Conservation (phyloP, 139 green algal species). For the Haematococcus lacustris region DNA sequence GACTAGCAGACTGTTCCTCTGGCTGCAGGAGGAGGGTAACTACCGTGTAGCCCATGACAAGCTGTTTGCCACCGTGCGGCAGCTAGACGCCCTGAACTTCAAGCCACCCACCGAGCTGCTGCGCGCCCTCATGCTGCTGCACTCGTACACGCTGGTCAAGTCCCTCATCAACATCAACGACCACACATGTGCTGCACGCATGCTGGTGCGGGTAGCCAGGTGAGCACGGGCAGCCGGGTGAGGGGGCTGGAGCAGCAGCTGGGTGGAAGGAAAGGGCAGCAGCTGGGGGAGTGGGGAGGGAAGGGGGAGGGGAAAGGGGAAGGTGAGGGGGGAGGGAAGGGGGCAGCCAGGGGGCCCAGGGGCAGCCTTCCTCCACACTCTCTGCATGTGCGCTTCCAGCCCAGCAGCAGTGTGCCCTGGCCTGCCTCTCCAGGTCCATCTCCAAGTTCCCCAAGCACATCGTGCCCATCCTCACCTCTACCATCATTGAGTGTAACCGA, state of each 20-base stretch:
- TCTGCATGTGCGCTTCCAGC: too few species aligned
- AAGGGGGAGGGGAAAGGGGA: too few species aligned
- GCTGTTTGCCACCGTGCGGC: slow-evolving; percentile 50
- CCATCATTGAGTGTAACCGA: slow-evolving; percentile 78
- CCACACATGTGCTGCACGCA: slow-evolving; percentile 58
- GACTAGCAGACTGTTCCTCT: too few species aligned
- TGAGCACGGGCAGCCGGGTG: too few species aligned
- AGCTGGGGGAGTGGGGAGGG: too few species aligned
- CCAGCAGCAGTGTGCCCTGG: too few species aligned
- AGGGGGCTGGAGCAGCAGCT: too few species aligned
- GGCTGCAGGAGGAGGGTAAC: slow-evolving; percentile 73
- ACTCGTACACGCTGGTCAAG: slow-evolving; percentile 78
- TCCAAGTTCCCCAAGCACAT: slow-evolving; percentile 64
- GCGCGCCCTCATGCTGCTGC: slow-evolving; percentile 36
- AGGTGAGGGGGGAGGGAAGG: too few species aligned
- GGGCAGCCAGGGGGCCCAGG: too few species aligned
- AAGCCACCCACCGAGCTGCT: slow-evolving; percentile 42
- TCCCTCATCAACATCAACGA: slow-evolving; percentile 58
- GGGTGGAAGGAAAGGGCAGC: too few species aligned
- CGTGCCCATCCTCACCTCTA: slow-evolving; percentile 81
- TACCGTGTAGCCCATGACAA: slow-evolving; percentile 73
- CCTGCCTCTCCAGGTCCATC: slow-evolving; percentile 3
- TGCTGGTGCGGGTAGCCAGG: slow-evolving; percentile 65
- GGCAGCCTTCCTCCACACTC: too few species aligned
- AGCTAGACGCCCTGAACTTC: slow-evolving; percentile 39